Evolutionary conservation across 1,139 yeast species (phyloP), one percentile per base, ranked within the genome.

Genomic region (Zygosaccharomyces pseudobailii): DNA sequence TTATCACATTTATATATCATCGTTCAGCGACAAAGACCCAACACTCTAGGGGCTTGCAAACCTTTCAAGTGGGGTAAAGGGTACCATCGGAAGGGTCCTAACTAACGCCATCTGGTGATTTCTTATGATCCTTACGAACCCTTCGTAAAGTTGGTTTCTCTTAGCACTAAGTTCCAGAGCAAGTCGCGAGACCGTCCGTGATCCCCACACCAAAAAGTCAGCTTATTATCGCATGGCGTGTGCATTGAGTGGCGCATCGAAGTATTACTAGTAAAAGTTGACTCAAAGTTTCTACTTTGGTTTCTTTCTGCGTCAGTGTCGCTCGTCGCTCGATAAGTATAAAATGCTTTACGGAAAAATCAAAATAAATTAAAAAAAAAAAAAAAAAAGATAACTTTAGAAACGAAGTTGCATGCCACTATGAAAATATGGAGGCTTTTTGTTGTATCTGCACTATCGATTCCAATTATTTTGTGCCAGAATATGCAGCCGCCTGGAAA

Each of bases 291-390:
- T 38, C 41, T 20, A 28, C 34, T 23, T 38, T 9, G 30, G 24
- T 38, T 38, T 38, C 41, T 38, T 27, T 38, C 35, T 10, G 41
- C 41, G 41, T 27, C 41, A 38, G 34, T 19, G 23, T 27, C 34
- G 7, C 10, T 20, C 34, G 23, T 27, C 34, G 7, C 10, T 20
- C 34, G 41, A 25, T 17, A 20, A 10, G 9, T 38, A 38, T 38
- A 38, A 38, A 28, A 38, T 19, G 27, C 22, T 7, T 20, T 27
- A 25, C 33, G 20, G 21, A 19, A 10, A 38, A 19, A 38, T 22
- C 28, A 28, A 36, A 24, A 24, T 7, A 5, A 13, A 38, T 8
- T 21, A 5, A 8, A 27, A 27, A 17, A 37, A 17, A 8, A 19
- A 37, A 13, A 36, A 36, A 4, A 36, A 35, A 20, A 35, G 21